Conservation (phyloP, 306 rosid species). For the Datisca glomerata region DNA sequence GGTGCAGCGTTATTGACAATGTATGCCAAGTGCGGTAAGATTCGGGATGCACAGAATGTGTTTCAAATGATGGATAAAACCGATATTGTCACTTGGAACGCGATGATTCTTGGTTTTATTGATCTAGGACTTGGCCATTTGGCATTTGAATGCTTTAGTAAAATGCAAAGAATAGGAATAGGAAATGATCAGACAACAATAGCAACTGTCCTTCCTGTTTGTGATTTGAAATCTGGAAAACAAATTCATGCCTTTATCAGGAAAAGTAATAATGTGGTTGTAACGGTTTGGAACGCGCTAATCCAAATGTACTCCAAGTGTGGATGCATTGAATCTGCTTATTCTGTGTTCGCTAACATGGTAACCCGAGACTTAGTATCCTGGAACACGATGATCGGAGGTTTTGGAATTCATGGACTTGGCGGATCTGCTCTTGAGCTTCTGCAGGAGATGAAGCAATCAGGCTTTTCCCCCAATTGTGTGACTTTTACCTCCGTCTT, state of each 20-base stretch:
- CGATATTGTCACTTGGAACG: constrained; percentile 42
- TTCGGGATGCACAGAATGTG: constrained; percentile 17
- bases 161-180: constrained; percentile 28
- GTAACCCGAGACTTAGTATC: constrained; percentile 23
- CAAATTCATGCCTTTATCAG: constrained; percentile 25
- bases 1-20: constrained; percentile 36
- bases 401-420: constrained; percentile 34
- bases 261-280: constrained; percentile 10
- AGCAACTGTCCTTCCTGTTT: constrained; percentile 28
- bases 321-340: constrained; percentile 29
- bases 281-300: constrained; percentile 30
- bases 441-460: constrained; percentile 26
- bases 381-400: constrained; percentile 41
- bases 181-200: constrained; percentile 23
- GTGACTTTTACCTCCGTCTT: constrained; percentile 34
- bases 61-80: constrained; percentile 26
- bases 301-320: constrained; percentile 28
- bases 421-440: constrained; percentile 29
- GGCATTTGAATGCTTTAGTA: constrained; percentile 25
- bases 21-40: constrained; percentile 21
- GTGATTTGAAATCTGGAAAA: constrained; percentile 32
- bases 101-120: constrained; percentile 29
- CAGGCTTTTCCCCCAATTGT: constrained; percentile 17
- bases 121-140: constrained; percentile 21
- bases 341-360: constrained; percentile 31